Base-by-base conservation (phyloP, 2,329 filamentous ascomycete species). In the Helotiales sp. region DNA sequence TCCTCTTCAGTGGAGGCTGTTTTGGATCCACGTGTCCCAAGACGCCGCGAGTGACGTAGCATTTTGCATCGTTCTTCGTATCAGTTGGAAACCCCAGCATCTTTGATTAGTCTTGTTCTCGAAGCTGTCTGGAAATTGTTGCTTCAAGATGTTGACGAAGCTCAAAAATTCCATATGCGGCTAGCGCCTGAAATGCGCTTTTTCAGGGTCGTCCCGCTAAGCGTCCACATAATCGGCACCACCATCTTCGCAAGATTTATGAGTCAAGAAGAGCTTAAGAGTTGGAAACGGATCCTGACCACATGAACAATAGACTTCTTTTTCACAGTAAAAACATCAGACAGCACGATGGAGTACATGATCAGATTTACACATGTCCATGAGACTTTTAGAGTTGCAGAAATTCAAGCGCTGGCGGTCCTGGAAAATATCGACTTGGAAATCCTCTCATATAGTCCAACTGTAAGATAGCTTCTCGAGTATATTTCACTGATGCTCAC, bases 311-410 rank as follows among this genome's bases (percentile, higher is more conserved):
- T 17, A 9, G 22, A 6, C 9, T 15, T 7, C 5, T 25, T 24
- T 9, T 17, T 9, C 40, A 25, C 25, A 24, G 22, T 22, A n/a
- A 10, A 1, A 13, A 19, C 15, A 17, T 17, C 55, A 42, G 9
- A 33, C 5, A 46, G 60, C 38, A 66, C 40, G 31, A 86, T 87
- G 85, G 85, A 96, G 61, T 98, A 90, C 70, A 81, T 99, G 59
- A 86, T 99, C 63, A 90, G 93, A 67, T 92, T 98, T 71, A 89
- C 88, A 44, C 95, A 98, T 74, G 80, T 83, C 58, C 93, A 98
- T 73, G 91, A 97, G 77, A 88, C 85, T n/a, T 99, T 99, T 72
- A 88, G 93, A 36, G 79, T 86, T 55, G 85, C 93, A 2, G 95
- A 99, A 74, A 82, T 96, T 13, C 78, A 93, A 69, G 87, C 95